These are phyloP conservation scores for Nymphaea colorata DNA, from an alignment of 164 flowering plant species.

Conservation along the genomic window DNA sequence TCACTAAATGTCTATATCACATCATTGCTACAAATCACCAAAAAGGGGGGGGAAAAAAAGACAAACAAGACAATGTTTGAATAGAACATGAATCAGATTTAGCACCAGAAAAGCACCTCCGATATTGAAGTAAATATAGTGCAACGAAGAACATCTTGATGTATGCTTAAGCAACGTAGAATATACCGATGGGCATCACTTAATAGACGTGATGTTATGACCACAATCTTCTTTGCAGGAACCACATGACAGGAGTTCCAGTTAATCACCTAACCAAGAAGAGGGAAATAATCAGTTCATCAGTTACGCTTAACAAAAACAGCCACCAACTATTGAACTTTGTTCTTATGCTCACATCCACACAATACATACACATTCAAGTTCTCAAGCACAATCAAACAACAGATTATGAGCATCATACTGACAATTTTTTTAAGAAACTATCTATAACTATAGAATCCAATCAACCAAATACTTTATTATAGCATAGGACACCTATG, in stretches of 20 bases:
- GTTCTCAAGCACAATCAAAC: no score
- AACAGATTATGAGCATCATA: no score
- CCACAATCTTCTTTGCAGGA: slow-evolving; percentile 48
- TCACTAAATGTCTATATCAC: neutral
- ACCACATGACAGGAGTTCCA: slow-evolving; percentile 33
- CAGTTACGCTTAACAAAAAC: neutral
- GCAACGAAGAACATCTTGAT: slow-evolving; percentile 45
- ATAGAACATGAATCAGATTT: neutral
- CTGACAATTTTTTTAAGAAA: no score
- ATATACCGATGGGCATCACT: slow-evolving; percentile 94
- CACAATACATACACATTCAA: no score
- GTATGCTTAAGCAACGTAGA: slow-evolving; percentile 66
- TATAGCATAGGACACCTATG: no score
- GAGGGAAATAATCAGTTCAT: slow-evolving; percentile 4
- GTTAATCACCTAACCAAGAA: slow-evolving; percentile 40
- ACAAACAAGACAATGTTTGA: no score
- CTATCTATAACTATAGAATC: no score
- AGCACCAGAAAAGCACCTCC: slow-evolving; percentile 47
- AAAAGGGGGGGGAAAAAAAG: neutral
- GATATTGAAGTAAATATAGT: slow-evolving; percentile 73
- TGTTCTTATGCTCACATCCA: neutral
- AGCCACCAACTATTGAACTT: no score
- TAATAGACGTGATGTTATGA: slow-evolving; percentile 70
- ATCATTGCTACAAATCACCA: neutral
- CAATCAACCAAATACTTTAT: no score